These are phyloP conservation scores for Russula olivacea DNA, from an alignment of 768 basidiomycete genomes.

Conservation along the genomic window DNA sequence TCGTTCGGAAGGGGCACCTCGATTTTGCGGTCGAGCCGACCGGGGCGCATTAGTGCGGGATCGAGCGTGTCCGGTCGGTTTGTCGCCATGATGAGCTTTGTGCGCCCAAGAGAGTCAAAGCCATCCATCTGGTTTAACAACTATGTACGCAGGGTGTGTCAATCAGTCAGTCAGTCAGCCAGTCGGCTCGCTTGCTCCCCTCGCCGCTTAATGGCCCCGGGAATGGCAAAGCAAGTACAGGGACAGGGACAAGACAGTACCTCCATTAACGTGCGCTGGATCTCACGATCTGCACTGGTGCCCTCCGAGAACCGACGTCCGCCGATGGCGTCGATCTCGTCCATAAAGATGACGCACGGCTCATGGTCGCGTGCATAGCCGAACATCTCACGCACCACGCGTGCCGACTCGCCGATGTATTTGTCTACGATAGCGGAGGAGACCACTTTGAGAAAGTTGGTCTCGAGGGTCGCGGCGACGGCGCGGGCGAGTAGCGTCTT, in stretches of 20 bases:
- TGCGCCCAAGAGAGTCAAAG: slow-evolving; percentile 92
- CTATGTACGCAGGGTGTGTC: slow-evolving; percentile 35
- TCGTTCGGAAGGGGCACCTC: slow-evolving; percentile 98
- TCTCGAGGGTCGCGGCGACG: slow-evolving; percentile 90
- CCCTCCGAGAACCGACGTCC: slow-evolving; percentile 88
- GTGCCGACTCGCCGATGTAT: slow-evolving; percentile 97
- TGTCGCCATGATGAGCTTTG: slow-evolving; percentile 99
- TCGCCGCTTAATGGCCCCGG: neutral
- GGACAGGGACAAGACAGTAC: slow-evolving; percentile 33
- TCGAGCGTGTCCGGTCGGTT: slow-evolving; percentile 98
- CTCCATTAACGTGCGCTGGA: slow-evolving; percentile 98
- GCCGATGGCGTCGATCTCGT: slow-evolving; percentile 96
- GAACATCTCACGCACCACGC: slow-evolving; percentile 98
- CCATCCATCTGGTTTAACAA: slow-evolving; percentile 99
- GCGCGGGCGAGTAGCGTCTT: slow-evolving; percentile 94
- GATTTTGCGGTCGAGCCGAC: slow-evolving; percentile 94
- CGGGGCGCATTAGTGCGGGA: slow-evolving; percentile 92
- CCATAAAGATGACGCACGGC: slow-evolving; percentile 99
- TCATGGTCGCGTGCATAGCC: slow-evolving; percentile 97
- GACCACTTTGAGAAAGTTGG: slow-evolving; percentile 98
- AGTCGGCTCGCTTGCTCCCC: neutral
- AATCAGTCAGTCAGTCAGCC: neutral
- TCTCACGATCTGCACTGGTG: slow-evolving; percentile 96
- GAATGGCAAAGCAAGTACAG: neutral
- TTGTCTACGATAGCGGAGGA: slow-evolving; percentile 97